Evolutionary conservation across 1,284 basidiomycete genomes (phyloP), one percentile per base, ranked within the genome.

Genomic region (Kwoniella shivajii): DNA sequence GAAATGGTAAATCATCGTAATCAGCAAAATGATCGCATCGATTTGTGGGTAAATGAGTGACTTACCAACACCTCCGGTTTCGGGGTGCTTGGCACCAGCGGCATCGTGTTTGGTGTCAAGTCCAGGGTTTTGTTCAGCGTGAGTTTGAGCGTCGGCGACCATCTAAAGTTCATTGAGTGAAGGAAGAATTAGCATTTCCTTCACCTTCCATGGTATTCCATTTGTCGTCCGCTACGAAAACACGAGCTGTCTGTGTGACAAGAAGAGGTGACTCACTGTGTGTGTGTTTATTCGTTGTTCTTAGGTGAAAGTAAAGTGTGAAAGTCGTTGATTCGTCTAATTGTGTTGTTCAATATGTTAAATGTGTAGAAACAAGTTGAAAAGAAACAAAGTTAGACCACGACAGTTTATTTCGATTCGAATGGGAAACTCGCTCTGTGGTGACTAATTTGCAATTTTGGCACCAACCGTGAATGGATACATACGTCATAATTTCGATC

Each of bases 41-140:
- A 5, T n/a, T 27, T 33, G 13, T n/a, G n/a, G n/a, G n/a, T n/a
- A n/a, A n/a, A 9, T 41, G 7, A 46, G 22, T 30, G 13, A 59
- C 62, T 54, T 22, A 65, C 60, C 60, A 33, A 60, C 55, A 46
- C 54, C 57, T 34, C 59, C 64, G 31, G 59, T 66, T 22, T 41
- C 43, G 49, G 66, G 66, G 66, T 68, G 62, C 50, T 64, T 66
- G 31, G 64, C 64, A 57, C 66, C 66, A 38, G 64, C 62, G 24
- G 49, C 34, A 54, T 61, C 59, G 56, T 61, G 59, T 53, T 61
- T 61, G 51, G 59, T 42, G 51, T 61, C 59, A 42, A 54, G 39
- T 33, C 55, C 55, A 27, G 59, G 59, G 59, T 60, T 57, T 36
- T 57, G 41, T 22, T 52, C 16, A 34, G 47, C 36, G 29, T 52